Conservation (phyloP, 2,329 filamentous ascomycete genomes). For the Stachybotrys elegans region DNA sequence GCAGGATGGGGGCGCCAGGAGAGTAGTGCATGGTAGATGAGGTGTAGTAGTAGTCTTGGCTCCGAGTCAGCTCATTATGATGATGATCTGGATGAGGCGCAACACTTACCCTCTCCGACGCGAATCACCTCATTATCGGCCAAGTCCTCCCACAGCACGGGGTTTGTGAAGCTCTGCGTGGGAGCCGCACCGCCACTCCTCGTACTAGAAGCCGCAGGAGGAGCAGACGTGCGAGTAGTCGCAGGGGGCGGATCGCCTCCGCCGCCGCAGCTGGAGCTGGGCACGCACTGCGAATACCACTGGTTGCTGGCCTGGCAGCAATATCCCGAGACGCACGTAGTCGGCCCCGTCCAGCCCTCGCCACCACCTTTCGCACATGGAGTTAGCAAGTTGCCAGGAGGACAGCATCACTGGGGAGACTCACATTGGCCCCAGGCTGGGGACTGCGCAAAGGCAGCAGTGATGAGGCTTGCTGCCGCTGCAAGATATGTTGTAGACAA, state of each 20-base stretch:
- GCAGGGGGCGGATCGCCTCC: background rate
- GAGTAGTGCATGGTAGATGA: slow-evolving; percentile 53
- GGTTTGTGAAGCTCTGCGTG: background rate
- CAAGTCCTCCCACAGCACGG: background rate
- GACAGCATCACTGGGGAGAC: background rate
- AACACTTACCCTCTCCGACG: background rate
- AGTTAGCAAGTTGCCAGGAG: background rate
- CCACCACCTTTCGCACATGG: background rate
- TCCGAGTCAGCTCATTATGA: too few relatives aligned
- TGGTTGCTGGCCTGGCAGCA: background rate
- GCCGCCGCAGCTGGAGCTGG: background rate
- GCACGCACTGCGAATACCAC: background rate
- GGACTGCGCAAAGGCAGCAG: background rate
- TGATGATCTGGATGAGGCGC: too few relatives aligned
- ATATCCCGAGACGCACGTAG: background rate
- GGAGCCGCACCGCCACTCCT: background rate
- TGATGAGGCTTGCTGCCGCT: background rate
- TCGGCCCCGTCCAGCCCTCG: background rate
- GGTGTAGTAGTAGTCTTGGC: slow-evolving; percentile 43
- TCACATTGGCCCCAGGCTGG: background rate
- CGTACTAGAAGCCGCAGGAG: background rate
- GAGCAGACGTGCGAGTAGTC: background rate
- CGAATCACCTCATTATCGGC: background rate
- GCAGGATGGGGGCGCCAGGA: slow-evolving; percentile 50
- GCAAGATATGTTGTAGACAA: background rate